Evolutionary conservation across 2,329 filamentous ascomycete genomes (phyloP).

Genomic region (Zymoseptoria ardabiliae): DNA sequence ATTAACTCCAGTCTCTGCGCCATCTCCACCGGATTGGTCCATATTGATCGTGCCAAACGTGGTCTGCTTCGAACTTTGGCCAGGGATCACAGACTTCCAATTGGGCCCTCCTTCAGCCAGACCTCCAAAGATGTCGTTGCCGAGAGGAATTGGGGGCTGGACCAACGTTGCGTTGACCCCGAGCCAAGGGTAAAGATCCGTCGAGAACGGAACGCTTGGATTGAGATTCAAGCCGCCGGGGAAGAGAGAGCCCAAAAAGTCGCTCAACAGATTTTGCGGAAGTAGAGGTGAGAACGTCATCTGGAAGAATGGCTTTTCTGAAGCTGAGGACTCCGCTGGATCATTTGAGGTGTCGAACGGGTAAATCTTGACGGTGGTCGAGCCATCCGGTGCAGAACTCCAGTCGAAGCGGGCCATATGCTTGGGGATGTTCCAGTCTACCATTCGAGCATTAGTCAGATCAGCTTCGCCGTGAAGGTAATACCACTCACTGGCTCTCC

Average conservation of each 20-base stretch:
- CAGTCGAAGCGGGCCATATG: constrained; percentile 11
- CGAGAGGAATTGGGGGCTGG: constrained; percentile 2
- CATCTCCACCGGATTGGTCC: not conserved
- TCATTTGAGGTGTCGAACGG: not conserved
- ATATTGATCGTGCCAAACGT: not conserved
- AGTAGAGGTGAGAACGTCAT: constrained; percentile 1
- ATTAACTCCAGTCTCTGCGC: not conserved
- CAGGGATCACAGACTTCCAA: not conserved
- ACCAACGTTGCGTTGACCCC: constrained; percentile 3
- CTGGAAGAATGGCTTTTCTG: constrained; percentile 4
- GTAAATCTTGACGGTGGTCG: constrained; percentile 5
- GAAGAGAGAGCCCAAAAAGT: constrained; percentile 6
- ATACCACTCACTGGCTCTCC: not conserved
- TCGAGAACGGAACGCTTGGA: not conserved
- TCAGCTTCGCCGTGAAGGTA: not conserved
- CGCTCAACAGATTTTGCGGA: constrained; percentile 1
- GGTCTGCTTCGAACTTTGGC: not conserved
- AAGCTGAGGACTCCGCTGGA: not conserved
- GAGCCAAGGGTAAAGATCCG: constrained; percentile 1
- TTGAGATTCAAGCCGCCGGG: constrained; percentile 3
- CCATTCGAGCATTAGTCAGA: not conserved
- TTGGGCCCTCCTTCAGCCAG: constrained; percentile 1
- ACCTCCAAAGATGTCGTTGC: constrained; percentile 1
- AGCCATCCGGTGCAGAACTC: not conserved
- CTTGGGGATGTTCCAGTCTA: constrained; percentile 11